Conservation (phyloP, 2,329 filamentous ascomycete species). For the Diplodia sapinea region DNA sequence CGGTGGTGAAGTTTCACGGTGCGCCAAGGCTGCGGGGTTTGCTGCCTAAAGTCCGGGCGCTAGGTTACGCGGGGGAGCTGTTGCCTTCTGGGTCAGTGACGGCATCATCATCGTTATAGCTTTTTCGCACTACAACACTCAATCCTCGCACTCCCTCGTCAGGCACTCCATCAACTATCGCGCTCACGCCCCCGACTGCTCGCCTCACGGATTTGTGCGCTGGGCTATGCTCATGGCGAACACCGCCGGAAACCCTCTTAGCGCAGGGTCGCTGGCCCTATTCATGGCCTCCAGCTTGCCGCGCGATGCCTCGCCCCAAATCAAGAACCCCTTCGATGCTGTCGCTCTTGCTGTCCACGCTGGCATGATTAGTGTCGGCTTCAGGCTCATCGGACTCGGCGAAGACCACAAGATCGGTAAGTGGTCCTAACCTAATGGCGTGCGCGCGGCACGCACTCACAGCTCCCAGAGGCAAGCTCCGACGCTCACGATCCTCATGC, state of each 20-base stretch:
- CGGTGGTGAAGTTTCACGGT: constrained; percentile 19
- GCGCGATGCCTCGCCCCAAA: constrained; percentile 45
- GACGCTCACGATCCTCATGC: constrained; percentile 62
- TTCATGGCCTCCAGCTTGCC: constrained; percentile 55
- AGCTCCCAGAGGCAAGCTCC: constrained; percentile 61
- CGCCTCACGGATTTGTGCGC: not conserved
- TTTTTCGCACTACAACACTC: not conserved
- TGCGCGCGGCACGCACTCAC: constrained; percentile 29
- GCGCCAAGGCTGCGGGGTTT: constrained; percentile 24
- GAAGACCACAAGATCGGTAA: constrained; percentile 78
- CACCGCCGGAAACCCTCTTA: constrained; percentile 45
- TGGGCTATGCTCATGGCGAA: constrained; percentile 22
- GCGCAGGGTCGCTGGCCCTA: constrained; percentile 50
- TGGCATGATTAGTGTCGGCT: constrained; percentile 79
- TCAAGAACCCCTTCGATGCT: constrained; percentile 78
- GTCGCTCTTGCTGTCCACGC: constrained; percentile 84
- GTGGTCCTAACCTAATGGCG: constrained; percentile 29
- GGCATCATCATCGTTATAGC: constrained; percentile 8
- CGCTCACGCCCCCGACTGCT: not conserved
- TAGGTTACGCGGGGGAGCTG: constrained; percentile 7
- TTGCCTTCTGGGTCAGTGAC: constrained; percentile 14
- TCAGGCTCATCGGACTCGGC: constrained; percentile 80
- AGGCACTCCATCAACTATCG: not conserved
- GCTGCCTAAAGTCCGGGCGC: constrained; percentile 14
- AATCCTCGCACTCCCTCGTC: not conserved